phyloP scores from a whole-genome alignment of 106 monocot species.

The Acorus calamus region DNA sequence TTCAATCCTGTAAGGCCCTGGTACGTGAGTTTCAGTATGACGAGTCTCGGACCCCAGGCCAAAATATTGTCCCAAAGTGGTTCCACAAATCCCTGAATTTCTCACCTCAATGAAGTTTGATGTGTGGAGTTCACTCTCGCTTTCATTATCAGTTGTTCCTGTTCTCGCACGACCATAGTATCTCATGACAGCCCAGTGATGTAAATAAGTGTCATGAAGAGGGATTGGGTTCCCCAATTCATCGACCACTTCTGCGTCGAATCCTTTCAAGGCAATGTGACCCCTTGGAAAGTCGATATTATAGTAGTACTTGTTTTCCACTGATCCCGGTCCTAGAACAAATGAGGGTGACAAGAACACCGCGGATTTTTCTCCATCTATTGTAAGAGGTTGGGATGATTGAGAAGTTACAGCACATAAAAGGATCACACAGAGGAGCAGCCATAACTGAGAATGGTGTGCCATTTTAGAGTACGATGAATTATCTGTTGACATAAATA shows the following conservation, averaged over 20 bases:
- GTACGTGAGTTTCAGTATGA: constrained; percentile 51
- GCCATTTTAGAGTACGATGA: too few species aligned
- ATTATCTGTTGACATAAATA: too few species aligned
- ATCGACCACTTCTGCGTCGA: constrained; percentile 62
- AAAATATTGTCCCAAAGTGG: constrained; percentile 45
- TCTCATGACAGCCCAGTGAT: constrained; percentile 58
- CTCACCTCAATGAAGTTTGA: constrained; percentile 13
- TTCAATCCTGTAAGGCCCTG: constrained; percentile 70
- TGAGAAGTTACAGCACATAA: too few species aligned
- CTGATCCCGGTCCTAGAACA: constrained; percentile 41
- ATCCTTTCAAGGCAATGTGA: constrained; percentile 76
- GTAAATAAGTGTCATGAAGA: constrained; percentile 76
- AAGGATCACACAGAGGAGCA: too few species aligned
- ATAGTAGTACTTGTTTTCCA: constrained; percentile 31
- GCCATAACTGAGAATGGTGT: too few species aligned
- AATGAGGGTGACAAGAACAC: constrained; percentile 58
- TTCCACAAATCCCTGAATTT: constrained; percentile 49
- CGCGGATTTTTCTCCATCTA: constrained; percentile 25
- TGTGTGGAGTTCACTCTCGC: not conserved
- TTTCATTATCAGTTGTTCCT: not conserved
- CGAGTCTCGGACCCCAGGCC: constrained; percentile 86
- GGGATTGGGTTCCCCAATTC: constrained; percentile 46
- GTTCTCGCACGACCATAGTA: constrained; percentile 27
- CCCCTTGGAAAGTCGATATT: constrained; percentile 65
- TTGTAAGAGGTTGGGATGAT: too few species aligned